Percentiles rank a stretch among this genome's conserved stretches.
Evolutionary conservation across 169 alveolate species (phyloP).

Genomic region (Eimeria tenella): DNA sequence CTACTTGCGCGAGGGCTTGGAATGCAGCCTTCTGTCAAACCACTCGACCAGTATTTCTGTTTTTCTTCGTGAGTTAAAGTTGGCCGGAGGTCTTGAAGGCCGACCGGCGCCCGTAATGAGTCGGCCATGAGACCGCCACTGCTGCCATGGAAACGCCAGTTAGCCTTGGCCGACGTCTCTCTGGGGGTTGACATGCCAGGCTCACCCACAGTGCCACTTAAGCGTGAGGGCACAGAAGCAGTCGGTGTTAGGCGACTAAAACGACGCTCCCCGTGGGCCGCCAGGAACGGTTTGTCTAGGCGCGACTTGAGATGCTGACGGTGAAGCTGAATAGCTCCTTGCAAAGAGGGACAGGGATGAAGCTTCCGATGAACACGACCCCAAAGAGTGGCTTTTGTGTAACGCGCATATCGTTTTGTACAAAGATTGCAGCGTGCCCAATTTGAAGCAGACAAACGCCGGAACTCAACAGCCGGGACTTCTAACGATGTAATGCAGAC

Average conservation of each 20-base stretch:
- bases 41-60: neutral
- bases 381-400: constrained; percentile 32
- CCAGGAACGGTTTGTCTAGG: constrained; percentile 9
- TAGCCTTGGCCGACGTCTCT: neutral
- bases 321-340: constrained; percentile 49
- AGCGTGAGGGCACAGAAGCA: neutral
- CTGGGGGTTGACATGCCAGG: neutral
- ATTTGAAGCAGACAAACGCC: neutral
- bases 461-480: neutral
- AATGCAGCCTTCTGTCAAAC: neutral
- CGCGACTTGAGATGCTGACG: constrained; percentile 27
- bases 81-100: neutral
- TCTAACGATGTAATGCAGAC: neutral
- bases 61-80: neutral
- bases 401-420: neutral
- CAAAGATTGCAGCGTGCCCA: neutral
- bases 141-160: constrained; percentile 21
- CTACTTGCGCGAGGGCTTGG: neutral
- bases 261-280: neutral
- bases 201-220: neutral
- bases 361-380: constrained; percentile 47
- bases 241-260: neutral
- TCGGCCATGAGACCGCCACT: neutral
- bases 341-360: constrained; percentile 54
- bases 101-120: neutral